These are phyloP conservation scores for Trametes cingulata DNA, from an alignment of 768 basidiomycete species.

Conservation along the genomic window DNA sequence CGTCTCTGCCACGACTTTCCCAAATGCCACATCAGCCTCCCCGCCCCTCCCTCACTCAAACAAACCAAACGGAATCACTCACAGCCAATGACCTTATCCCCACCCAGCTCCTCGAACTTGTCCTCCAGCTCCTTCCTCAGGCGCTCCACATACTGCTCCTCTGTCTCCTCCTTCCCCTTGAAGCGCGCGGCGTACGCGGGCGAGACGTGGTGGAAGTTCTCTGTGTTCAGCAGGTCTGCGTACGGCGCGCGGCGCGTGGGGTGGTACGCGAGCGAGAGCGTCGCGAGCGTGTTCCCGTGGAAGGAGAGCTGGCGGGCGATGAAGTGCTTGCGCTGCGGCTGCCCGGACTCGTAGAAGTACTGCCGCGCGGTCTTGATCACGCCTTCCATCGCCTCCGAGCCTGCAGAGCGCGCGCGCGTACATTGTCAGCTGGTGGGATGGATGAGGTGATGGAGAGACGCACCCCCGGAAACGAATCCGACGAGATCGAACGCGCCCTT, in stretches of 20 bases:
- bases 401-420: conserved; percentile 36
- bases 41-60: too few species aligned
- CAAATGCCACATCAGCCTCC: not conserved
- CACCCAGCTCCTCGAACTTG: conserved; percentile 81
- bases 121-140: conserved; percentile 80
- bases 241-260: conserved; percentile 70
- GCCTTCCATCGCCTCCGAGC: conserved; percentile 88
- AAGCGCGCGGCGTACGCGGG: conserved; percentile 88
- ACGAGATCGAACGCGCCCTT: conserved; percentile 72
- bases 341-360: conserved; percentile 72
- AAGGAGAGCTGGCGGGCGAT: conserved; percentile 79
- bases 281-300: conserved; percentile 82
- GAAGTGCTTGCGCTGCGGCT: conserved; percentile 72
- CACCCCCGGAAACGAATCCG: conserved; percentile 78
- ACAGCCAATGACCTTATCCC: conserved; percentile 84
- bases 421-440: not conserved
- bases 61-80: conserved; percentile 32
- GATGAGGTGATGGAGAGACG: conserved; percentile 5
- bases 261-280: conserved; percentile 68
- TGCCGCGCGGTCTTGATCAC: conserved; percentile 78
- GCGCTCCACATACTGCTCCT: conserved; percentile 77
- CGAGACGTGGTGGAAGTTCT: conserved; percentile 81
- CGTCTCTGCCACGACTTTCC: conserved; percentile 78
- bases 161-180: conserved; percentile 64
- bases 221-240: conserved; percentile 58